Base-by-base conservation (phyloP, 768 basidiomycete species). In the Lactarius tabidus region DNA sequence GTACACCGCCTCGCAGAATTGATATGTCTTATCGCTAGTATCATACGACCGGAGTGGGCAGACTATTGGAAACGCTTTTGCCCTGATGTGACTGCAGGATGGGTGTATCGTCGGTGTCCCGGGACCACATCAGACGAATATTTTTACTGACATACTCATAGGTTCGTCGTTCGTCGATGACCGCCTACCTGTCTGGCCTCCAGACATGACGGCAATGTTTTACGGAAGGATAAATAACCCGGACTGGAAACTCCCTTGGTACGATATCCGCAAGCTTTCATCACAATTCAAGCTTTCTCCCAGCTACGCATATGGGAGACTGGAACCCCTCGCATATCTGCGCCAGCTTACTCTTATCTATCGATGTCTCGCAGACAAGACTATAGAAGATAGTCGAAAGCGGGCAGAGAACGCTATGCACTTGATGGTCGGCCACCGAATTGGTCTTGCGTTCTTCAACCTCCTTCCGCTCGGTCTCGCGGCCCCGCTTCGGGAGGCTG, bases 21-120 rank as follows among this genome's bases (percentile, higher is more conserved):
- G 35, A 81, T 91, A 35, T 89, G 88, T 72, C 78, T 79, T 6
- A 74, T 90, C 63, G 86, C 88, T 60, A 72, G 81, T 28, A 77
- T 84, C 17, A 82, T 91, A 18, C 84, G 90, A 23, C 85, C 87
- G 0, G 93, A 93, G 72, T 96, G 94, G 95, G 85, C 85, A 7
- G 93, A 97, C 75, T 95, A 95, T 72, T 96, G 94, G 95, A 88
- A 89, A 71, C 83, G 93, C 15, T 77, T 93, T 48, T 85, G 86
- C 69, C 90, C 93, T 4, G 81, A 83, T 53, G 81, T 81, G 31
- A 77, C 82, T 68, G 75, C 77, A n/a, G 73, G 75, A 33, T 91
- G 91, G 91, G 81, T 57, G 14, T 76, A 12, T 41, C 45, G 31
- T 69, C 51, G 54, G 70, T 71, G 73, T 31, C 60, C 66, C 63